These are phyloP conservation scores for Fusarium globosum DNA, from an alignment of 2,329 filamentous ascomycete genomes.

Conservation along the genomic window DNA sequence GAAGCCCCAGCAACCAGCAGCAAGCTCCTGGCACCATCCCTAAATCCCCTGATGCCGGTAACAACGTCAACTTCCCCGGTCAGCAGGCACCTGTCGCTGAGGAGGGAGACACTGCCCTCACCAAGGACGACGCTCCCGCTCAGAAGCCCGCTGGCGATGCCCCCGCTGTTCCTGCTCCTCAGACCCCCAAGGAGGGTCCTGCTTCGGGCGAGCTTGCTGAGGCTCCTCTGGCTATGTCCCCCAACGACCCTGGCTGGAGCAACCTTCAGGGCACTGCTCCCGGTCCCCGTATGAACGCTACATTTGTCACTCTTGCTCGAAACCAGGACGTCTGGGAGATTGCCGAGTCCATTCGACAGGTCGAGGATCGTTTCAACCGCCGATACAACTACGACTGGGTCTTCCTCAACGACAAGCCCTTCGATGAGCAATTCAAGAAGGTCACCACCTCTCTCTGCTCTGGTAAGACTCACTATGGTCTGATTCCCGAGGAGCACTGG, in stretches of 20 bases:
- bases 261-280: slow-evolving; percentile 64
- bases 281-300: slow-evolving; percentile 90
- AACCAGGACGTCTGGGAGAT: slow-evolving; percentile 98
- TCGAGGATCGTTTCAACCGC: slow-evolving; percentile 98
- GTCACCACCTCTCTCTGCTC: slow-evolving; percentile 91
- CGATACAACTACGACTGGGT: slow-evolving; percentile 99
- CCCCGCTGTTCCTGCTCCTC: slow-evolving; percentile 2
- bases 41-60: slow-evolving; percentile 33
- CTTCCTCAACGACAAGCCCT: slow-evolving; percentile 96
- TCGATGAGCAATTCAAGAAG: slow-evolving; percentile 93
- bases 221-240: slow-evolving; percentile 59
- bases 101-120: slow-evolving; percentile 26
- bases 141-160: slow-evolving; percentile 32
- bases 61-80: slow-evolving; percentile 42
- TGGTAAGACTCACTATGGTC: slow-evolving; percentile 89
- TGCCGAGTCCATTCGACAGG: slow-evolving; percentile 91
- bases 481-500: slow-evolving; percentile 94
- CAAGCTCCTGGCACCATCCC: slow-evolving; percentile 38
- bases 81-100: slow-evolving; percentile 29
- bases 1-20: slow-evolving; percentile 29
- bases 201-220: slow-evolving; percentile 47
- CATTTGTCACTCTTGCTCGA: slow-evolving; percentile 94
- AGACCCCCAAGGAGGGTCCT: slow-evolving; percentile 40
- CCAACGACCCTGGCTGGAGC: slow-evolving; percentile 64
- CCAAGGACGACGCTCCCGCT: slow-evolving; percentile 33